Evolutionary conservation across 148 eudicot species (phyloP).

Genomic region (Chenopodium berlandieri): DNA sequence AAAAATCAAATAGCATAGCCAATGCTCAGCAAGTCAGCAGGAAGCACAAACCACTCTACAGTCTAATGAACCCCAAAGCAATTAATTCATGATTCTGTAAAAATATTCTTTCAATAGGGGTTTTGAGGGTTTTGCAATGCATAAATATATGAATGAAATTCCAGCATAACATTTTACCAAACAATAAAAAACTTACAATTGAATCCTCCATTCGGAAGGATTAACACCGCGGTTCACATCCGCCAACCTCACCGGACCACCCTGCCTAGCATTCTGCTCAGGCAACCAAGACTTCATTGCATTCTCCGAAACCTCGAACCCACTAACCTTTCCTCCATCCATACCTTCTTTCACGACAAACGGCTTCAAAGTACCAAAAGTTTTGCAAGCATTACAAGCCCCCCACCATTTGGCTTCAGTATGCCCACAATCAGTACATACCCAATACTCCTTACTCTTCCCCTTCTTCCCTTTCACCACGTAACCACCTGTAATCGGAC

Average conservation of each 20-base stretch:
- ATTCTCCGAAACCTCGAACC: slow-evolving; percentile 61
- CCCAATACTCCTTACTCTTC: slow-evolving; percentile 48
- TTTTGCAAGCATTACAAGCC: slow-evolving; percentile 47
- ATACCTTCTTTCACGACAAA: slow-evolving; percentile 37
- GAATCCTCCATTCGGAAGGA: slow-evolving; percentile 68
- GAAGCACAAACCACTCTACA: no score
- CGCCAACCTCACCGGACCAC: slow-evolving; percentile 57
- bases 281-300: slow-evolving; percentile 67
- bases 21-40: no score
- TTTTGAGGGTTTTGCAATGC: neutral
- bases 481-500: slow-evolving; percentile 12
- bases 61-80: neutral
- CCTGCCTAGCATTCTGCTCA: slow-evolving; percentile 24
- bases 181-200: slow-evolving; percentile 51
- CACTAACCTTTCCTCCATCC: slow-evolving; percentile 35
- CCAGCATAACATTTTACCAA: neutral
- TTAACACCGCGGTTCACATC: slow-evolving; percentile 67
- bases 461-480: slow-evolving; percentile 44
- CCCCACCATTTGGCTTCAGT: slow-evolving; percentile 95
- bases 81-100: neutral
- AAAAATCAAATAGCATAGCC: slow-evolving; percentile 1
- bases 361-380: slow-evolving; percentile 49
- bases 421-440: slow-evolving; percentile 75
- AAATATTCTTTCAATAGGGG: neutral
- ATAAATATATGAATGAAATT: neutral